A percentile compares a stretch with the other conserved stretches of the same genome.
Evolutionary conservation across 345 rosid genomes (phyloP).

Genomic region (Gossypium anomalum): DNA sequence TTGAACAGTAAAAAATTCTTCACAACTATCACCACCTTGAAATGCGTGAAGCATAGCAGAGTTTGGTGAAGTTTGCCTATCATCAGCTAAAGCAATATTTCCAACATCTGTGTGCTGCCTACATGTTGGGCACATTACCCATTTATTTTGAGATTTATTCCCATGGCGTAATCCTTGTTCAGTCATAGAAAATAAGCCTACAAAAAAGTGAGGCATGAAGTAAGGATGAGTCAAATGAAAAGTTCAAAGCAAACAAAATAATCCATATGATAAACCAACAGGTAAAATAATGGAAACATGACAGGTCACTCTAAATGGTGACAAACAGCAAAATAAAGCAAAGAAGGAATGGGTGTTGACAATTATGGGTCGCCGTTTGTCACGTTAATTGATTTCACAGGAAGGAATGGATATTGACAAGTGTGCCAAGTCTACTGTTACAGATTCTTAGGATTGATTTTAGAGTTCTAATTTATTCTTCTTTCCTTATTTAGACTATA

Average conservation of each 20-base stretch:
- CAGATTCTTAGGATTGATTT: no score
- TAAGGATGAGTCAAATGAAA: not conserved
- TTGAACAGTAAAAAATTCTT: constrained; percentile 58
- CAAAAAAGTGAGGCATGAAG: constrained; percentile 19
- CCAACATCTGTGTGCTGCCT: constrained; percentile 81
- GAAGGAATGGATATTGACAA: not conserved
- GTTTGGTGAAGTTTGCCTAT: constrained; percentile 35
- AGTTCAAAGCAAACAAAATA: not conserved
- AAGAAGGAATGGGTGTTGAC: not conserved
- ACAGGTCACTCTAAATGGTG: not conserved
- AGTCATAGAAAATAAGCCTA: constrained; percentile 81
- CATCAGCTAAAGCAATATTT: constrained; percentile 81
- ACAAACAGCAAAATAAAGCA: not conserved
- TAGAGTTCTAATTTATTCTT: no score
- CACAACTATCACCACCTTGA: constrained; percentile 45
- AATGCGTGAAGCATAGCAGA: constrained; percentile 25
- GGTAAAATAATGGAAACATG: not conserved
- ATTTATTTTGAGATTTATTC: constrained; percentile 40
- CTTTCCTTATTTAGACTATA: no score
- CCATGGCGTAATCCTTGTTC: constrained; percentile 49
- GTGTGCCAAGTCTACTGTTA: not conserved
- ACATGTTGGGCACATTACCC: constrained; percentile 96
- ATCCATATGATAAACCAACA: not conserved
- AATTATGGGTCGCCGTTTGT: not conserved
- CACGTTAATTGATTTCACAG: not conserved